These are phyloP conservation scores for Sphagnurus paluster DNA, from an alignment of 1,284 basidiomycete genomes.

Conservation along the genomic window DNA sequence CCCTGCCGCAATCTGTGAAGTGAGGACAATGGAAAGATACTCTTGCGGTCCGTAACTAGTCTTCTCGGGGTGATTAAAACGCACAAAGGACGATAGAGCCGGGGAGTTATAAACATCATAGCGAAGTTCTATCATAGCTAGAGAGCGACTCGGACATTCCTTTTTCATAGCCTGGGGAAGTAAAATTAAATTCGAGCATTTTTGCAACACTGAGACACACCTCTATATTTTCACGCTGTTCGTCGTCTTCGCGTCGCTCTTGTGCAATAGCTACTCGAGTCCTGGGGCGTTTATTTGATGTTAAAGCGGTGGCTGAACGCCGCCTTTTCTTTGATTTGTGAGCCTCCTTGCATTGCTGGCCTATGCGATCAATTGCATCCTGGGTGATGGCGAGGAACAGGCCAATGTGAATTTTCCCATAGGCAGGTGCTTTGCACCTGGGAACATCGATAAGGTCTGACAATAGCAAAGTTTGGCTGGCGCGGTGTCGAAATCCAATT, in stretches of 20 bases:
- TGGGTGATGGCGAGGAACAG: slow-evolving; percentile 24
- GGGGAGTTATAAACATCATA: slow-evolving; percentile 18
- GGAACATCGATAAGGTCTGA: slow-evolving; percentile 22
- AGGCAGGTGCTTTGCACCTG: slow-evolving; percentile 15
- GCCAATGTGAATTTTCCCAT: slow-evolving; percentile 25
- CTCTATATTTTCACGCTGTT: background rate
- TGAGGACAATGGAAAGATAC: slow-evolving; percentile 16
- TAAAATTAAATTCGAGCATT: no score
- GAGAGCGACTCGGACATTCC: slow-evolving; percentile 10
- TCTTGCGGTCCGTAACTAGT: slow-evolving; percentile 10
- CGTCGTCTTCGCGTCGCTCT: no score
- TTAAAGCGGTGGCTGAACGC: no score
- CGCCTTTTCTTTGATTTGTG: background rate
- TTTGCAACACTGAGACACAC: background rate
- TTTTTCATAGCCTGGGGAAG: no score
- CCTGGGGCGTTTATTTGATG: no score
- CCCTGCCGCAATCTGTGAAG: slow-evolving; percentile 18
- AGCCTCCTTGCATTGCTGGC: background rate
- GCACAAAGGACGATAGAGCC: slow-evolving; percentile 1
- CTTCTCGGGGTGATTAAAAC: slow-evolving; percentile 7
- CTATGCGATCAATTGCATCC: slow-evolving; percentile 19
- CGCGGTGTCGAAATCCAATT: slow-evolving; percentile 25
- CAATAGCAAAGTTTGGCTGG: slow-evolving; percentile 22
- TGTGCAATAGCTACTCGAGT: no score
- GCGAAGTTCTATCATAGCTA: slow-evolving; percentile 17